Conservation (phyloP, 2,329 filamentous ascomycete genomes). For the Paecilomyces sp. region DNA sequence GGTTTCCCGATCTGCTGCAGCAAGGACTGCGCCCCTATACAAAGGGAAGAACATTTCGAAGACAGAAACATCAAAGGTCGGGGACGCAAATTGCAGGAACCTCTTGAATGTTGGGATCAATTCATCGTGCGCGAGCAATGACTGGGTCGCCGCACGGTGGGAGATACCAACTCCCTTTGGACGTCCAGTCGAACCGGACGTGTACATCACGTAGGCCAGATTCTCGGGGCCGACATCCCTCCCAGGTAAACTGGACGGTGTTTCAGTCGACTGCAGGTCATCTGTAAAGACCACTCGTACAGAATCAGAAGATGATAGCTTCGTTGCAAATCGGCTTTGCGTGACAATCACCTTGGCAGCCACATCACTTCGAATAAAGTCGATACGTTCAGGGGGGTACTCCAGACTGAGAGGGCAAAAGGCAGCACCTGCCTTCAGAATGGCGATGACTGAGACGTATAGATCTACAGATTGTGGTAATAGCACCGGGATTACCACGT, state of each 20-base stretch:
- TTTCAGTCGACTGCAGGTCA: conserved; percentile 6
- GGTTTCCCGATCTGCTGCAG: conserved; percentile 60
- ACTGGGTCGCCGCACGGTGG: conserved; percentile 73
- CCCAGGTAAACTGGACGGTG: conserved; percentile 1
- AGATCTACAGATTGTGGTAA: conserved; percentile 69
- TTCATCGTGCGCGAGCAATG: conserved; percentile 69
- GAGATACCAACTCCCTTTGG: conserved; percentile 84
- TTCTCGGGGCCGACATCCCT: conserved; percentile 19
- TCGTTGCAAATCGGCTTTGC: conserved; percentile 27
- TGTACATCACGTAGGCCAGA: conserved; percentile 87
- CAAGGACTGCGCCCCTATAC: conserved; percentile 64
- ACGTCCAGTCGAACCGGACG: conserved; percentile 79
- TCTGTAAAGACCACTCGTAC: conserved; percentile 16
- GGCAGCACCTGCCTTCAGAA: conserved; percentile 73
- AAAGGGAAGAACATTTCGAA: conserved; percentile 93
- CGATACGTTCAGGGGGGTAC: conserved; percentile 66
- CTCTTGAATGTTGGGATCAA: conserved; percentile 69
- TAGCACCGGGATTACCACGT: conserved; percentile 61
- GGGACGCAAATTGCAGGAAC: conserved; percentile 86
- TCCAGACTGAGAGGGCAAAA: conserved; percentile 82
- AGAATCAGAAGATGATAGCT: conserved; percentile 12
- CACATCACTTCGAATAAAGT: conserved; percentile 75
- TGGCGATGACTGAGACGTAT: conserved; percentile 69
- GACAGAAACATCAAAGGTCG: conserved; percentile 89
- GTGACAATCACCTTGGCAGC: conserved; percentile 63